Conservation (phyloP, 352 stramenopile species). For the Aphanomyces cochlioides region DNA sequence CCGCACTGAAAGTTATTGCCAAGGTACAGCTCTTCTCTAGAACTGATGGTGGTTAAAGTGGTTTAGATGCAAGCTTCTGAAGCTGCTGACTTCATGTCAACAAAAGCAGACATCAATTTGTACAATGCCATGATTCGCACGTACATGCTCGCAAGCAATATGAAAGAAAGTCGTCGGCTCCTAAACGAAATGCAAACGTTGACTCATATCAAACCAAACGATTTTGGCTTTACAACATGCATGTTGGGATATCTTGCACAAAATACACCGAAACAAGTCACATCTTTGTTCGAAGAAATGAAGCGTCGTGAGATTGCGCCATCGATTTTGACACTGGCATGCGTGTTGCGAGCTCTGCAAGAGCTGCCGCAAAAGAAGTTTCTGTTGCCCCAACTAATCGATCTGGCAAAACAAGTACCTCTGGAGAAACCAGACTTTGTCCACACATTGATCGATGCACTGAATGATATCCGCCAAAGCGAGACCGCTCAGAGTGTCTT, state of each 20-base stretch:
- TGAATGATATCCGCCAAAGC: constrained; percentile 9
- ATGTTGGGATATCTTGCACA: constrained; percentile 49
- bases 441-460: constrained; percentile 33
- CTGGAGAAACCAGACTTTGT: constrained; percentile 38
- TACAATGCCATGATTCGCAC: constrained; percentile 27
- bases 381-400: constrained; percentile 56
- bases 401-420: constrained; percentile 51
- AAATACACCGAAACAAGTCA: constrained; percentile 34
- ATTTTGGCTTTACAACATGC: constrained; percentile 61
- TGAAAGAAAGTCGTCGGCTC: constrained; percentile 27
- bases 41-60: neutral
- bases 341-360: constrained; percentile 28
- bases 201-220: constrained; percentile 51
- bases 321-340: constrained; percentile 13
- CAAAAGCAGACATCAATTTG: constrained; percentile 20
- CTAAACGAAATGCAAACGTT: constrained; percentile 44
- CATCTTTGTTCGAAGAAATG: constrained; percentile 66
- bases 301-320: constrained; percentile 36
- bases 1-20: constrained; percentile 54
- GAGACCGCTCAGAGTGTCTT: constrained; percentile 40
- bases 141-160: constrained; percentile 45
- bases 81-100: constrained; percentile 1
- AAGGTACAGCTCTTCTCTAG: constrained; percentile 5
- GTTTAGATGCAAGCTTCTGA: constrained; percentile 16
- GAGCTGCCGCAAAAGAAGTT: constrained; percentile 44